Percentiles rank a stretch among this genome's conserved stretches.
Conservation (phyloP, 1,284 basidiomycete species). For the Pseudozyma pruni region DNA sequence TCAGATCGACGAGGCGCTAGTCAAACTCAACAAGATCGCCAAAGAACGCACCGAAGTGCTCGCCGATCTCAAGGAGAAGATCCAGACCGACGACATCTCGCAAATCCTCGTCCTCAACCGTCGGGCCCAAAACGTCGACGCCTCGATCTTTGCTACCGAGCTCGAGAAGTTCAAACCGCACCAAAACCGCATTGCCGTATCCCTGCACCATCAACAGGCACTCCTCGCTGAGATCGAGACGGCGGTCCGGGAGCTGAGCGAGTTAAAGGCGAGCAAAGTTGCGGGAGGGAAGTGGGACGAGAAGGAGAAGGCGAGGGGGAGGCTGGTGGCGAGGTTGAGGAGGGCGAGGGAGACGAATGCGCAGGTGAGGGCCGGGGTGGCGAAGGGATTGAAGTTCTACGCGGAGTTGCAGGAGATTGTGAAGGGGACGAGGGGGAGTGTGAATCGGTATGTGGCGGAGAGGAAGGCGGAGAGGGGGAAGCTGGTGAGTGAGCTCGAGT, state of each 20-base stretch:
- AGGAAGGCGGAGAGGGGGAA: slow-evolving; percentile 79
- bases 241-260: slow-evolving; percentile 38
- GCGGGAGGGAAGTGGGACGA: slow-evolving; percentile 80
- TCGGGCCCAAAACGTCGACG: slow-evolving; percentile 83
- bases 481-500: slow-evolving; percentile 78
- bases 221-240: slow-evolving; percentile 70
- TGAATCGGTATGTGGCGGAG: slow-evolving; percentile 75
- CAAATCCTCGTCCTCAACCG: slow-evolving; percentile 91
- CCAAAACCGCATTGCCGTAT: slow-evolving; percentile 81
- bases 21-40: slow-evolving; percentile 60
- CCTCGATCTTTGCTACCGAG: slow-evolving; percentile 87
- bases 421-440: slow-evolving; percentile 74
- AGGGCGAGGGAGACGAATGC: slow-evolving; percentile 82
- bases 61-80: slow-evolving; percentile 94
- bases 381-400: slow-evolving; percentile 90
- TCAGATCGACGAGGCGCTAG: slow-evolving; percentile 52
- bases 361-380: slow-evolving; percentile 85
- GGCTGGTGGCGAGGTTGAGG: slow-evolving; percentile 78
- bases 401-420: slow-evolving; percentile 80
- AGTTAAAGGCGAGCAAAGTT: slow-evolving; percentile 64
- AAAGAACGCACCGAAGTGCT: slow-evolving; percentile 83
- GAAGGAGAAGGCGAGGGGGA: slow-evolving; percentile 80
- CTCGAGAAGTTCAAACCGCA: slow-evolving; percentile 95
- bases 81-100: slow-evolving; percentile 96
- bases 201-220: slow-evolving; percentile 79